Evolutionary conservation across 1,139 yeast species (phyloP), one percentile per base, ranked within the genome.

Genomic region (Torulaspora pretoriensis): DNA sequence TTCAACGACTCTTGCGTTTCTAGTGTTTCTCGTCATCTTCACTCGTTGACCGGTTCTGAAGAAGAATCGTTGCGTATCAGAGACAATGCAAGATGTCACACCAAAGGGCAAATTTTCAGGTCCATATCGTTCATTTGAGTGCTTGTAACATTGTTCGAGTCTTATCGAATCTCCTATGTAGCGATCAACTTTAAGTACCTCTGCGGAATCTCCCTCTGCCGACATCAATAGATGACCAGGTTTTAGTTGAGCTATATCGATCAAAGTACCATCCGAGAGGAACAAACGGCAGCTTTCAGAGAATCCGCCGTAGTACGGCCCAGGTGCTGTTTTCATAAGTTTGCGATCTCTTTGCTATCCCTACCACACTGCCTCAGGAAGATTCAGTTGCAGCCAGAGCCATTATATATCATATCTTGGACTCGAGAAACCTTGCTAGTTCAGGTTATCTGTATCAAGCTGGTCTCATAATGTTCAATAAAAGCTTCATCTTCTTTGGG

Each of bases 151-250:
- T 16, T 35, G 38, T 9, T 12, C 26, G 9, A 35, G 3, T 9
- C 3, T 26, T 2, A 19, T 31, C 6, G 17, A 3, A 8, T 27
- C 16, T 13, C 32, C 13, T 2, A 8, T 26, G 8, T 13, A 36
- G 13, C 17, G 13, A 10, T 6, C 13, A 12, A 36, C 33, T 17
- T n/a, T 16, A 13, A 27, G n/a, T 3, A 28, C 39, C 26, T 36
- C 39, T 6, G 33, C 28, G 16, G 39, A 12, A 16, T 36, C 13
- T 2, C 39, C 39, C n/a, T 36, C 33, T 12, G 39, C 39, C 2
- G 39, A 36, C 25, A 36, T 10, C 24, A 36, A 9, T 8, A 27
- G 33, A n/a, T 36, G 33, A n/a, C 39, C 39, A 22, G 23, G n/a
- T 12, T 8, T 30, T 10, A 35, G 23, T 6, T 27, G n/a, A n/a